Evolutionary conservation across 371 early-diverging fungal species (phyloP).

Genomic region (Saksenaea oblongispora): DNA sequence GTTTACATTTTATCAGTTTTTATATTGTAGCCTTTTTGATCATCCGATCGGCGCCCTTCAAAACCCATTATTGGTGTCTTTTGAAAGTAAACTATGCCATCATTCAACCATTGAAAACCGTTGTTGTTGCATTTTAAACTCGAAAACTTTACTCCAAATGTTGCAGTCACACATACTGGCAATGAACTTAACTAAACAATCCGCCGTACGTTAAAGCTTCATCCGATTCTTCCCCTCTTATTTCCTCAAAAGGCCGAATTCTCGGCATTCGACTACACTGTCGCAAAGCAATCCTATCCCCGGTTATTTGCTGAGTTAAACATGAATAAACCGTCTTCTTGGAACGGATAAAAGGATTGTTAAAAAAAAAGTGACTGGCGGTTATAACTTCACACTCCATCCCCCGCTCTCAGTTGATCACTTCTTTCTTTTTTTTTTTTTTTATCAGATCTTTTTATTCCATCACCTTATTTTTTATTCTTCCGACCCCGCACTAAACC

Average conservation of each 20-base stretch:
- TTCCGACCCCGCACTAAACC: slow-evolving; percentile 7
- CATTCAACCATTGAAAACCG: not conserved
- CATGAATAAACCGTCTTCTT: not conserved
- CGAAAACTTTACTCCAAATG: not conserved
- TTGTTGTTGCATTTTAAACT: not conserved
- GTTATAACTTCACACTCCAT: not conserved
- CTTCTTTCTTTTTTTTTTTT: not conserved
- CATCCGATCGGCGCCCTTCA: slow-evolving; percentile 4
- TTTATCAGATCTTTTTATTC: slow-evolving; percentile 1
- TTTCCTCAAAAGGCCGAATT: not conserved
- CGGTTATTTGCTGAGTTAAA: no score
- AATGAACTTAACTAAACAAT: no score
- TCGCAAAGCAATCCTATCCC: no score
- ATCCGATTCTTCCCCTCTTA: no score
- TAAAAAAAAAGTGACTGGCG: not conserved
- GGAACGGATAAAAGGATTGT: not conserved
- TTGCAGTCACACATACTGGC: not conserved
- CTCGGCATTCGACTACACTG: not conserved
- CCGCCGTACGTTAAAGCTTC: no score
- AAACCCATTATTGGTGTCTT: not conserved
- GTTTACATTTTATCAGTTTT: slow-evolving; percentile 4
- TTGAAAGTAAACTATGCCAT: not conserved
- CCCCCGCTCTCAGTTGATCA: not conserved
- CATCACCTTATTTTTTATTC: slow-evolving; percentile 4
- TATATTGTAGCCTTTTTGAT: slow-evolving; percentile 2